Evolutionary conservation across 2,329 filamentous ascomycete genomes (phyloP).

Genomic region (Calonectria pteridis): DNA sequence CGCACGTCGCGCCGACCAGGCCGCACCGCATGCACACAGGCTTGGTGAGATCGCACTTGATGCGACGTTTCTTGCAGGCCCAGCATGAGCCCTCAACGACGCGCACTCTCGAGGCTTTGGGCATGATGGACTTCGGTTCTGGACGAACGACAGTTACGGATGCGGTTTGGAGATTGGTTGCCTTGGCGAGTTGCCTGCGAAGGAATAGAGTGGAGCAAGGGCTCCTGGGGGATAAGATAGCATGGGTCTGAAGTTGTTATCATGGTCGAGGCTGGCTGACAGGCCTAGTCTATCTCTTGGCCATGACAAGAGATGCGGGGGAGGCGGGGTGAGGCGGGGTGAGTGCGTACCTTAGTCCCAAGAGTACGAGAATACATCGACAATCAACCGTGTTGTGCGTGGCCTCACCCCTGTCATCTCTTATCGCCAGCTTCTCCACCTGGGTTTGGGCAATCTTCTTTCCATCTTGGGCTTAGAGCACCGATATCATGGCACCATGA

Average conservation of each 20-base stretch:
- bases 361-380: no score
- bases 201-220: conserved; percentile 6
- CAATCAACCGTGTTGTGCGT: neutral
- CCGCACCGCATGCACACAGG: conserved; percentile 54
- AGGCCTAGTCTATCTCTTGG: neutral
- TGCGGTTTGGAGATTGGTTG: neutral
- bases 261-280: neutral
- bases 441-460: conserved; percentile 41
- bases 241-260: neutral
- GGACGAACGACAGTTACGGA: neutral
- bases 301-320: conserved; percentile 18
- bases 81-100: conserved; percentile 56
- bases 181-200: neutral
- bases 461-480: conserved; percentile 28
- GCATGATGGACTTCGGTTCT: neutral
- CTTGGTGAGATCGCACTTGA: conserved; percentile 56
- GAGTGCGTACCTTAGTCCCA: neutral
- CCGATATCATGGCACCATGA: neutral
- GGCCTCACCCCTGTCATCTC: conserved; percentile 7
- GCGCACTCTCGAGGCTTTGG: conserved; percentile 29
- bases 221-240: conserved; percentile 1
- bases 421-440: conserved; percentile 22
- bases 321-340: neutral
- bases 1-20: conserved; percentile 41
- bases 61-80: conserved; percentile 58